A percentile compares a stretch with the other conserved stretches of the same genome.
Evolutionary conservation across 2,329 filamentous ascomycete genomes (phyloP).

Genomic region (Talaromyces sp.): DNA sequence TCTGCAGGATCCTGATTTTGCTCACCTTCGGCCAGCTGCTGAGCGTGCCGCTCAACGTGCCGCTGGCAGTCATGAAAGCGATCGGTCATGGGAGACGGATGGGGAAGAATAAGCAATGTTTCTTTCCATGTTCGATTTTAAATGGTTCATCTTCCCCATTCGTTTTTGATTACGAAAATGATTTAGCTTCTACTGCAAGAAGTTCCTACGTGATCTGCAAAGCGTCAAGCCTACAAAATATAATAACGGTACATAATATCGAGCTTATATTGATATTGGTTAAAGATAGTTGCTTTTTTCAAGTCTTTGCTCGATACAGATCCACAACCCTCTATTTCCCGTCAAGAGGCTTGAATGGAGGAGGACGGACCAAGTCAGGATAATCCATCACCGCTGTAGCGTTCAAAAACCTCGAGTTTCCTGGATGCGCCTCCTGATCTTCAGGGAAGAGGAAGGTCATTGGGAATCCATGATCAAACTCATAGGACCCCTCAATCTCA

Average conservation of each 20-base stretch:
- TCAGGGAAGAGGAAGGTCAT: constrained; percentile 17
- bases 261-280: too few relatives aligned
- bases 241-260: too few relatives aligned
- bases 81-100: too few relatives aligned
- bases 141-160: too few relatives aligned
- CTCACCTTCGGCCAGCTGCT: background rate
- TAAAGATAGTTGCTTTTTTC: too few relatives aligned
- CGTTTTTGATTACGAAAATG: background rate
- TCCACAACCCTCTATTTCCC: constrained; percentile 1
- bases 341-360: constrained; percentile 9
- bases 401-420: constrained; percentile 13
- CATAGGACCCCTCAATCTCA: constrained; percentile 56
- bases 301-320: too few relatives aligned
- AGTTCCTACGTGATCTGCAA: too few relatives aligned
- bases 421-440: constrained; percentile 18
- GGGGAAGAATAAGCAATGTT: too few relatives aligned
- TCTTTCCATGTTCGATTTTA: too few relatives aligned
- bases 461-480: constrained; percentile 54
- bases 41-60: background rate
- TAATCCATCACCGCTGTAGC: constrained; percentile 19
- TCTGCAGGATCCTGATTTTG: constrained; percentile 12
- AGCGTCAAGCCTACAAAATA: too few relatives aligned
- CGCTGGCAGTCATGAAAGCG: too few relatives aligned
- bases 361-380: constrained; percentile 16
- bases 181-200: too few relatives aligned